Percentiles rank a stretch among this genome's conserved stretches.
Evolutionary conservation across 2,329 filamentous ascomycete species (phyloP).

Genomic region (Stemphylium vesicarium): DNA sequence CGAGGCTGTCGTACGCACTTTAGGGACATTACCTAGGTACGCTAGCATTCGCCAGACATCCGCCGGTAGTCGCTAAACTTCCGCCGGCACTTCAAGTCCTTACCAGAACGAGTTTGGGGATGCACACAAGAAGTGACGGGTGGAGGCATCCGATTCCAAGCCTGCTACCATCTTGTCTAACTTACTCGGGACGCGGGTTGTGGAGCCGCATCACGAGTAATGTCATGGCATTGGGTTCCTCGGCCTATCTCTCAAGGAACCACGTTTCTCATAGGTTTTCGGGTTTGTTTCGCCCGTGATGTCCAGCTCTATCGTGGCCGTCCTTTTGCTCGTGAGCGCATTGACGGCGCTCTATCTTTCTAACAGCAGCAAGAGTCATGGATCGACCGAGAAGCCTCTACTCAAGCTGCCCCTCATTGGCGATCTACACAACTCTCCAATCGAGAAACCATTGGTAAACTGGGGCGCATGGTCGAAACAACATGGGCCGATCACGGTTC

Average conservation of each 20-base stretch:
- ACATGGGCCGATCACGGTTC: conserved; percentile 8
- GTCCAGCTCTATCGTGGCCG: conserved; percentile 1
- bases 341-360: conserved; percentile 7
- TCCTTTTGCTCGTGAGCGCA: conserved; percentile 4
- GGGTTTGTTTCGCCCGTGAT: background rate
- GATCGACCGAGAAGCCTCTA: conserved; percentile 4
- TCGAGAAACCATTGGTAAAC: conserved; percentile 10
- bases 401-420: conserved; percentile 16
- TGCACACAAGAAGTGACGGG: too few species aligned
- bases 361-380: background rate
- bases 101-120: too few species aligned
- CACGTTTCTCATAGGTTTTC: background rate
- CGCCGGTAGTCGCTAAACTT: too few species aligned
- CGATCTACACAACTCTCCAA: conserved; percentile 15
- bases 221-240: too few species aligned
- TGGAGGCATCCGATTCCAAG: too few species aligned
- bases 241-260: background rate
- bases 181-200: too few species aligned
- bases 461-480: conserved; percentile 16
- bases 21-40: too few species aligned
- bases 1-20: too few species aligned
- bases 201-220: too few species aligned
- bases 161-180: too few species aligned
- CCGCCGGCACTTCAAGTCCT: too few species aligned
- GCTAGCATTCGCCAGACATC: too few species aligned